Percentiles rank a stretch among this genome's conserved stretches.
Conservation (phyloP, 192 early-diverging fungal species). For the Coemansia sp. region DNA sequence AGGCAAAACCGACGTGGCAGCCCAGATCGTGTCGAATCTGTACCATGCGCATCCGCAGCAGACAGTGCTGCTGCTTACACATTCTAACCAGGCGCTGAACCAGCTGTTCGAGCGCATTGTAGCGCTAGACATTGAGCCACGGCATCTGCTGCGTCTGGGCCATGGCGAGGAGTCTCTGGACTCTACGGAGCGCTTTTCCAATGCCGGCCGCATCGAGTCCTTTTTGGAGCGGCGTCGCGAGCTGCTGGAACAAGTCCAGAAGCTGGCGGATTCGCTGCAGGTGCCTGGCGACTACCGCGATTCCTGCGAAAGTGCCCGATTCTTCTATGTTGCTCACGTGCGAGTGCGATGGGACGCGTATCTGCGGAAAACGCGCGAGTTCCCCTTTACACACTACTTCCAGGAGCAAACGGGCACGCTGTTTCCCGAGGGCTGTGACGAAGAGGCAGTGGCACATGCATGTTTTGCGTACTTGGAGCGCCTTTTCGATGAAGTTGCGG, state of each 20-base stretch:
- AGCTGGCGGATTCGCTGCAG: conserved; percentile 69
- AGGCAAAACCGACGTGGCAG: conserved; percentile 97
- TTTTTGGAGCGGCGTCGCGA: conserved; percentile 78
- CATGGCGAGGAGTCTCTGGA: conserved; percentile 92
- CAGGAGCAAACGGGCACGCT: conserved; percentile 56
- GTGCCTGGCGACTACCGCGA: conserved; percentile 84
- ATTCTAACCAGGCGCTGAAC: conserved; percentile 98
- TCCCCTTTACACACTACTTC: conserved; percentile 87
- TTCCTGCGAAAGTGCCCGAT: conserved; percentile 89
- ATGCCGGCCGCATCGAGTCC: conserved; percentile 91
- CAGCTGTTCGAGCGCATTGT: conserved; percentile 97
- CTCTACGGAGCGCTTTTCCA: conserved; percentile 77
- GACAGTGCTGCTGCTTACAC: conserved; percentile 90
- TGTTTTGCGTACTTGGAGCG: conserved; percentile 77
- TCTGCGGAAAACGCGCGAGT: conserved; percentile 44
- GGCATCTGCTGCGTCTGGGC: conserved; percentile 92
- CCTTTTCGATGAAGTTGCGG: conserved; percentile 85
- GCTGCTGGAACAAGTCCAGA: conserved; percentile 74
- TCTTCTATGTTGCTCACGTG: conserved; percentile 84
- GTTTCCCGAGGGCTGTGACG: conserved; percentile 48
- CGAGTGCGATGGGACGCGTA: conserved; percentile 73
- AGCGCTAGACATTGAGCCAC: conserved; percentile 84
- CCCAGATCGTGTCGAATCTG: conserved; percentile 92
- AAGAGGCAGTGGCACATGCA: conserved; percentile 63
- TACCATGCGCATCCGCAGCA: conserved; percentile 89